Evolutionary conservation across 495 filamentous ascomycete genomes (phyloP).

Genomic region (Cercophora samala): DNA sequence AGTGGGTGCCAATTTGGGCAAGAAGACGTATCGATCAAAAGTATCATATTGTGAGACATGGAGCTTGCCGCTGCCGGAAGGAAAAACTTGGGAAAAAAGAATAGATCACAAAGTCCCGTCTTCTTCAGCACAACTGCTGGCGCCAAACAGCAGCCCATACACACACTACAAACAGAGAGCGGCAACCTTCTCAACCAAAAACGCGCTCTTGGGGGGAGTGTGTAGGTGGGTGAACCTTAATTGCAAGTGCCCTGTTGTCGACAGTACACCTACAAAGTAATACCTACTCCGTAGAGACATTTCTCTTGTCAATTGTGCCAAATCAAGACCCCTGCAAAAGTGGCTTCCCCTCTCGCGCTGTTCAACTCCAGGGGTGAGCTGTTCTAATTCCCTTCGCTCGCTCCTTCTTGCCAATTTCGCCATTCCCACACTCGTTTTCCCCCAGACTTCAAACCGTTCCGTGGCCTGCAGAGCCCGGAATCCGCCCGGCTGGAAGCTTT

Average conservation of each 20-base stretch:
- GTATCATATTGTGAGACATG: not conserved
- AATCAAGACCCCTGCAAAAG: constrained; percentile 10
- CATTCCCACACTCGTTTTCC: not conserved
- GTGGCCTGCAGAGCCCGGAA: not conserved
- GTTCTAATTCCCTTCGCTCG: not conserved
- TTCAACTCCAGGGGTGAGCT: constrained; percentile 11
- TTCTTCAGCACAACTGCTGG: not conserved
- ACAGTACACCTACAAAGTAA: not conserved
- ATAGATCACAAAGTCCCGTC: not conserved
- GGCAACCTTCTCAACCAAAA: constrained; percentile 1
- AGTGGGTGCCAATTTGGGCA: constrained; percentile 2
- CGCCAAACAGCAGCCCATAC: not conserved
- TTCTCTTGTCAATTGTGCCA: not conserved
- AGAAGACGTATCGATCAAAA: not conserved
- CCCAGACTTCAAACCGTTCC: not conserved
- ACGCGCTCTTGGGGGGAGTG: not conserved
- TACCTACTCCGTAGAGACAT: no score
- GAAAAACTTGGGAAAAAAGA: not conserved
- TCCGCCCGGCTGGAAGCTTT: not conserved
- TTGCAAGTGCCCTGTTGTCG: not conserved
- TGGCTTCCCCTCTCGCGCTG: constrained; percentile 3
- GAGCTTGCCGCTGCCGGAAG: not conserved
- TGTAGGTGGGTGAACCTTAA: not conserved
- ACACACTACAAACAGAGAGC: not conserved
- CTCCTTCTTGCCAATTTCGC: not conserved